phyloP scores from a whole-genome alignment of 305 asterid genomes.

The Stenogyne calaminthoides region DNA sequence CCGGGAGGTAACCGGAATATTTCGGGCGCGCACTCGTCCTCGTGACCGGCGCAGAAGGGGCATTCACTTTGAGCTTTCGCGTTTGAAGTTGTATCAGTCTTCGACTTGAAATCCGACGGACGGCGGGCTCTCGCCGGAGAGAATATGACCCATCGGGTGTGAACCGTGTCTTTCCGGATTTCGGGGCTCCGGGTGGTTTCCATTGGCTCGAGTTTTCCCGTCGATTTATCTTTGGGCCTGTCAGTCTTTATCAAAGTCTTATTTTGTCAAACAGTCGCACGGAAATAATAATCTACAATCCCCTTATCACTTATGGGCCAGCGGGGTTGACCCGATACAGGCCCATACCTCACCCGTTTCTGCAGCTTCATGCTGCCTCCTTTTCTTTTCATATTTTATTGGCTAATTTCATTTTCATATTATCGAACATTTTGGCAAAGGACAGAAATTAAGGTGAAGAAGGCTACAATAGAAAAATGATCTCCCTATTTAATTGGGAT shows the following conservation, averaged over 20 bases:
- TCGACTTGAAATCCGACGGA: conserved; percentile 93
- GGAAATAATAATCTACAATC: neutral
- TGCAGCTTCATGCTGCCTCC: no score
- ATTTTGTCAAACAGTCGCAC: neutral
- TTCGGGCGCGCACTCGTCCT: conserved; percentile 95
- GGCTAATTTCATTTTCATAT: neutral
- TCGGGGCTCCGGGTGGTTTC: conserved; percentile 59
- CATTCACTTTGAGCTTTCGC: conserved; percentile 45
- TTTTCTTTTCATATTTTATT: no score
- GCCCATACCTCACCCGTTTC: conserved; percentile 4
- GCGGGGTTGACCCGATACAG: neutral
- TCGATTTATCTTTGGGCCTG: neutral
- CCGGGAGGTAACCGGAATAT: conserved; percentile 71
- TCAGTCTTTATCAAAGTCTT: neutral
- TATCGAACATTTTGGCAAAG: no score
- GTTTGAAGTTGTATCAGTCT: conserved; percentile 41
- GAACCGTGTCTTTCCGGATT: conserved; percentile 73
- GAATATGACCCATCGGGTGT: conserved; percentile 88
- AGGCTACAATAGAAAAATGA: no score
- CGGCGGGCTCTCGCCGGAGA: conserved; percentile 93
- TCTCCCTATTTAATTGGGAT: no score
- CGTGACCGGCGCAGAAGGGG: conserved; percentile 87
- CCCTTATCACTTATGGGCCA: neutral
- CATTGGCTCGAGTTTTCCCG: conserved; percentile 27
- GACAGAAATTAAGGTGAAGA: no score